Percentiles rank a stretch among this genome's conserved stretches.
These are phyloP conservation scores for Furculomyces boomerangus DNA, from an alignment of 371 early-diverging fungal species.

Conservation along the genomic window DNA sequence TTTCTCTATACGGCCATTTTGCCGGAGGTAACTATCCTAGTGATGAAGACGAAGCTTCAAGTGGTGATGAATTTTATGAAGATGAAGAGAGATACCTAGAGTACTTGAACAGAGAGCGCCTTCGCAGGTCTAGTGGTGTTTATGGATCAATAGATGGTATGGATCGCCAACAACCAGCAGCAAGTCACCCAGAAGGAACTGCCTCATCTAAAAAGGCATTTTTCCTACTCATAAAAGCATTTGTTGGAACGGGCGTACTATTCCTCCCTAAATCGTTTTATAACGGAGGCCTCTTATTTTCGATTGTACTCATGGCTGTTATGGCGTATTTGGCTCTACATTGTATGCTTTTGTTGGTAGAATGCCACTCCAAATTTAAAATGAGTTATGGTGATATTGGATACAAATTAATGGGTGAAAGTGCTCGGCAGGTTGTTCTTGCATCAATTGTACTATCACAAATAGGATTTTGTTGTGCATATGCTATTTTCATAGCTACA, in stretches of 20 bases:
- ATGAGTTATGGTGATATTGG: constrained; percentile 91
- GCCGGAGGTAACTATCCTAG: constrained; percentile 83
- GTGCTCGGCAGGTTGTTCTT: constrained; percentile 56
- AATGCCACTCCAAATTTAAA: constrained; percentile 38
- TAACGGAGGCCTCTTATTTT: constrained; percentile 57
- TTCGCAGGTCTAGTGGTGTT: not conserved
- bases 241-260: constrained; percentile 63
- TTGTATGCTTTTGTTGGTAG: constrained; percentile 43
- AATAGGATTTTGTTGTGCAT: constrained; percentile 76
- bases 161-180: not conserved
- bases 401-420: constrained; percentile 53
- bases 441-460: constrained; percentile 72
- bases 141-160: not conserved
- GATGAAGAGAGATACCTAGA: constrained; percentile 4
- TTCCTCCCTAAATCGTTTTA: constrained; percentile 64
- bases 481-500: constrained; percentile 68
- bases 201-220: constrained; percentile 52
- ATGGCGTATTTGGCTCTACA: constrained; percentile 46
- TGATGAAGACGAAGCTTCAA: constrained; percentile 49
- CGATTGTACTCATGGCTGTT: constrained; percentile 35
- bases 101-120: not conserved
- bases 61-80: constrained; percentile 22
- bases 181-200: constrained; percentile 10
- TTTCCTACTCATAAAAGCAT: constrained; percentile 51
- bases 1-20: constrained; percentile 85